Conservation (phyloP, 257 asterid genomes). For the Nicotiana attenuata region DNA sequence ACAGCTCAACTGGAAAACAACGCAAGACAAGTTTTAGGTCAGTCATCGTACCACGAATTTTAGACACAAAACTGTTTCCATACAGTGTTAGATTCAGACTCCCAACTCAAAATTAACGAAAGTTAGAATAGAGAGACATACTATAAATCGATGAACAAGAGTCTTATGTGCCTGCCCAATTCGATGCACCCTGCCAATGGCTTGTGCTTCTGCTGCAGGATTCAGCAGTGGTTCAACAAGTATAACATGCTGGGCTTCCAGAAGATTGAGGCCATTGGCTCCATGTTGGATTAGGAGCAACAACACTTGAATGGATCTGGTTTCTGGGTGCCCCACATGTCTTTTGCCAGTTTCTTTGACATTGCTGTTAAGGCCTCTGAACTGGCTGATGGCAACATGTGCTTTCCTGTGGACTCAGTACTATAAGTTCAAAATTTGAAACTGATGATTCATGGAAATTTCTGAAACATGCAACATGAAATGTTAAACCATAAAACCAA, state of each 20-base stretch:
- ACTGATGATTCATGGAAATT: background rate
- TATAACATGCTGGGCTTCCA: slow-evolving; percentile 95
- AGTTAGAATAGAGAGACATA: slow-evolving; percentile 28
- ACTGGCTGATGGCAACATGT: slow-evolving; percentile 70
- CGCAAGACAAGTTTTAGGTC: background rate
- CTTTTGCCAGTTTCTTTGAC: slow-evolving; percentile 29
- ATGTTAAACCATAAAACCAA: background rate
- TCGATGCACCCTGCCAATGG: slow-evolving; percentile 94
- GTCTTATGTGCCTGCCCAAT: slow-evolving; percentile 86
- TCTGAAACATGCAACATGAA: background rate
- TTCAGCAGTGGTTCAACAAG: slow-evolving; percentile 90
- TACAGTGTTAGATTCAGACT: background rate
- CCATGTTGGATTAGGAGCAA: slow-evolving; percentile 89
- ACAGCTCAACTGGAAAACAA: background rate
- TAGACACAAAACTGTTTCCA: background rate
- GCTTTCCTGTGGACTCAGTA: slow-evolving; percentile 58
- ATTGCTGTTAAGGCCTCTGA: slow-evolving; percentile 51
- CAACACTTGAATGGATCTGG: slow-evolving; percentile 61
- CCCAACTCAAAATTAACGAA: background rate
- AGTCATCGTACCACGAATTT: background rate
- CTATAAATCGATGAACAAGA: slow-evolving; percentile 88
- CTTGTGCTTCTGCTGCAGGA: slow-evolving; percentile 99
- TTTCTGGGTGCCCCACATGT: slow-evolving; percentile 23
- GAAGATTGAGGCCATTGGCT: slow-evolving; percentile 91
- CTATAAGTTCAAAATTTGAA: slow-evolving; percentile 10